Conservation (phyloP, 495 filamentous ascomycete species). For the Aspergillus hancockii region DNA sequence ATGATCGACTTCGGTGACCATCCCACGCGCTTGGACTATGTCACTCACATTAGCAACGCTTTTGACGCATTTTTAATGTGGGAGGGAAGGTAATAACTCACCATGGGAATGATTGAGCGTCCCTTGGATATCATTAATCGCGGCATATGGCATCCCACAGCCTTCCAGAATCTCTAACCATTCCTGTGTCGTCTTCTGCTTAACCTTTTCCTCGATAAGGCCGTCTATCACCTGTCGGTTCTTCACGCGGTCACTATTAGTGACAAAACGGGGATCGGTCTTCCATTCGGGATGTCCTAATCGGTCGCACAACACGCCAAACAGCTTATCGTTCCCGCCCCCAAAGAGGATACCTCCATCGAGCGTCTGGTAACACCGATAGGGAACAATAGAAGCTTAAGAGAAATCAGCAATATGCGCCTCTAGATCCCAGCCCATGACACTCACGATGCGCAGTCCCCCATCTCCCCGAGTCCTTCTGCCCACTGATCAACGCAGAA, state of each 20-base stretch:
- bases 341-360: slow-evolving; percentile 93
- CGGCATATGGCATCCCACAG: slow-evolving; percentile 91
- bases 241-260: slow-evolving; percentile 80
- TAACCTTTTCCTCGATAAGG: slow-evolving; percentile 72
- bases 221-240: slow-evolving; percentile 74
- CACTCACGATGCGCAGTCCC: slow-evolving; percentile 90
- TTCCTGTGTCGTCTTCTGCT: slow-evolving; percentile 78
- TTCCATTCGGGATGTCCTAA: slow-evolving; percentile 81
- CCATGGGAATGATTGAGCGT: slow-evolving; percentile 83
- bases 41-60: slow-evolving; percentile 12
- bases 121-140: slow-evolving; percentile 86
- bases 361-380: slow-evolving; percentile 85
- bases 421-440: background rate
- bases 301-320: slow-evolving; percentile 79
- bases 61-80: background rate
- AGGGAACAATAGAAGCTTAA: slow-evolving; percentile 90
- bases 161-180: slow-evolving; percentile 89
- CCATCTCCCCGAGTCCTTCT: slow-evolving; percentile 87
- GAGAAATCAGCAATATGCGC: slow-evolving; percentile 15
- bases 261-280: slow-evolving; percentile 68
- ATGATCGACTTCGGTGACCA: slow-evolving; percentile 88
- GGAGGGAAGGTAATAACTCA: slow-evolving; percentile 30
- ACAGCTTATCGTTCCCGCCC: slow-evolving; percentile 90
- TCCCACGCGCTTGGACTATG: slow-evolving; percentile 73
- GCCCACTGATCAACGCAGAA: slow-evolving; percentile 83